Base-by-base conservation (phyloP, 2,329 filamentous ascomycete genomes). In the Fusarium haematococcum region DNA sequence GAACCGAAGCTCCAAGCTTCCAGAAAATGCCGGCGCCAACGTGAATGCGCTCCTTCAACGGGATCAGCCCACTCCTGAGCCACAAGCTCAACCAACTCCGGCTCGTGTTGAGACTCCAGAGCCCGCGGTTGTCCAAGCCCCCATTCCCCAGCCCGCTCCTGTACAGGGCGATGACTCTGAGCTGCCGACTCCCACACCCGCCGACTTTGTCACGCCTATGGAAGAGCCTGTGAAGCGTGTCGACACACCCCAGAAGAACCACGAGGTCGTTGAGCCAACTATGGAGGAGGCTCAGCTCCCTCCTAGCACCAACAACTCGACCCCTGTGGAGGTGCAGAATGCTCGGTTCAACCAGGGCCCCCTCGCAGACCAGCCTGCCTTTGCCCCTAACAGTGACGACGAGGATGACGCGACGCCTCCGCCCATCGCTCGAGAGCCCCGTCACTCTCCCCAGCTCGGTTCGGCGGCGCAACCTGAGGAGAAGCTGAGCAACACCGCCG, bases 331-430 rank as follows among this genome's bases (percentile, higher is more conserved):
- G 70, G 67, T 13, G 84, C 87, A 18, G 84, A 87, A 27, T 83
- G 85, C 89, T 18, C 87, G 86, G 27, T 98, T 98, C 79, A 93
- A 97, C 79, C 96, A 98, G 84, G 97, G 95, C 3, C 97, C 97
- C 2, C 88, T 98, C 27, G 83, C 90, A 11, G 95, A 98, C 66
- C 93, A 97, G 81, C 96, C 97, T 4, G 94, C 95, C 1, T 97
- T 97, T 79, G 87, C 90, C 13, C 94, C 94, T 0, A 86, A 91
- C 16, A 86, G 86, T 30, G 85, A 88, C 27, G 86, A 86, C 39
- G 83, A 83, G 4, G 83, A 87, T 10, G 88, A 83, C 7, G 84
- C 88, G n/a, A 85, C 83, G 3, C 88, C 88, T 25, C 86, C 88
- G 3, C 87, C 89, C 1, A 90, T 90, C 69, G 83, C 85, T 14